These are phyloP conservation scores for Pseudopediastrum boryanum DNA, from an alignment of 139 green algal genomes.

Conservation along the genomic window DNA sequence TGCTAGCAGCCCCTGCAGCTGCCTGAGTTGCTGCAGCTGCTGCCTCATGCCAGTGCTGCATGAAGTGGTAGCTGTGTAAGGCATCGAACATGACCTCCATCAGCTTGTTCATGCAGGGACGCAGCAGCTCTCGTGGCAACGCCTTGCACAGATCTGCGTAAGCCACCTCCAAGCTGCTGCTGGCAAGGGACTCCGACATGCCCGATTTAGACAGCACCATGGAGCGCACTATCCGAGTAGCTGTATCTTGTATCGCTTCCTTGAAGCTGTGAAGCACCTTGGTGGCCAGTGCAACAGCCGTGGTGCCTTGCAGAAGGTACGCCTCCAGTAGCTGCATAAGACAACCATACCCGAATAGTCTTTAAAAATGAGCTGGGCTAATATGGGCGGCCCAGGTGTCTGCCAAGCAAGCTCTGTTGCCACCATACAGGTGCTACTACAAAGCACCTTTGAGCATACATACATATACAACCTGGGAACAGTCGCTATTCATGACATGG, in stretches of 20 bases:
- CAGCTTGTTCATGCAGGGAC: conserved; percentile 53
- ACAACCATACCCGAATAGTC: no score
- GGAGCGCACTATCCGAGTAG: conserved; percentile 48
- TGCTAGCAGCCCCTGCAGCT: background rate
- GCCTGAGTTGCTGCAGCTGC: conserved; percentile 18
- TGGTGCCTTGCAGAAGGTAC: conserved; percentile 61
- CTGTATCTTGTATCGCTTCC: conserved; percentile 47
- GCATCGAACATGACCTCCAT: conserved; percentile 55
- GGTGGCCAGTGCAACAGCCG: conserved; percentile 30
- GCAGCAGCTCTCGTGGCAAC: conserved; percentile 52
- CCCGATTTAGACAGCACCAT: conserved; percentile 33
- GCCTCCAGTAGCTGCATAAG: conserved; percentile 59
- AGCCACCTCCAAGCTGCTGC: background rate
- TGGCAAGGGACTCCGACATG: background rate
- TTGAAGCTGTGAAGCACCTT: conserved; percentile 56
- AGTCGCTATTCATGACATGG: no score
- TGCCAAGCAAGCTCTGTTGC: no score
- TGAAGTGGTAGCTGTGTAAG: conserved; percentile 55
- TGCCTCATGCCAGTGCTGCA: conserved; percentile 45
- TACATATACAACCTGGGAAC: no score
- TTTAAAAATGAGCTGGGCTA: no score
- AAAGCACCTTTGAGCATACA: no score
- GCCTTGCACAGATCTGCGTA: conserved; percentile 43
- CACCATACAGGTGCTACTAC: no score
- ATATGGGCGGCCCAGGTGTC: no score